Evolutionary conservation across 495 filamentous ascomycete genomes (phyloP), one percentile per base, ranked within the genome.

Genomic region (Pyrenopolyporus hunteri): DNA sequence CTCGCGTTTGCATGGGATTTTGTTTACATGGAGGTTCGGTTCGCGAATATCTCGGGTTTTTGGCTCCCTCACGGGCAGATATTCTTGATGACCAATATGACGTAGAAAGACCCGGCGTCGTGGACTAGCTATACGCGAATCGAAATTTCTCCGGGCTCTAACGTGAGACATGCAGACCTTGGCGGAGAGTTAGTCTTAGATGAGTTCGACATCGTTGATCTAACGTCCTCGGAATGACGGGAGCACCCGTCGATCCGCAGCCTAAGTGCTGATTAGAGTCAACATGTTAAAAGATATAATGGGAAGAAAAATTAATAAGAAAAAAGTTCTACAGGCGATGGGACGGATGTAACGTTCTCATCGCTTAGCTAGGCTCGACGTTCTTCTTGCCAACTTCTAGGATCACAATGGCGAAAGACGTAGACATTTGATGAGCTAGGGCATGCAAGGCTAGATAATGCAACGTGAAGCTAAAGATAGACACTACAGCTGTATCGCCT

Each of bases 161-260:
- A 28, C 37, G 37, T 57, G 17, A 64, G 55, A 59, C 55, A 49
- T 64, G 40, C 55, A 59, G 61, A 22, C 20, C 49, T 64, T 59
- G 43, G 61, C 55, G 22, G 23, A 64, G 40, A 57, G 25, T 33
- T 42, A 47, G 32, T 54, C 53, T 36, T 13, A 49, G 55, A 55
- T 50, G 29, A 45, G 23, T 26, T 58, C n/a, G 39, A 44, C 16
- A 32, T 57, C 29, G 40, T 43, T 42, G 32, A 36, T 52, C 45
- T 40, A 63, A 58, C 49, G 55, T 44, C 29, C 10, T 54, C 26
- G 13, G 54, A 42, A 43, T 32, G 10, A 45, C 63, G 56, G 63
- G 63, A 66, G 57, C 25, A 52, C 37, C 63, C 63, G 63, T 53
- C 19, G 39, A 45, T 60, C 55, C 51, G 43, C 46, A 46, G 16